Base-by-base conservation (phyloP, 192 early-diverging fungal genomes). In the Mortierella hygrophila region DNA sequence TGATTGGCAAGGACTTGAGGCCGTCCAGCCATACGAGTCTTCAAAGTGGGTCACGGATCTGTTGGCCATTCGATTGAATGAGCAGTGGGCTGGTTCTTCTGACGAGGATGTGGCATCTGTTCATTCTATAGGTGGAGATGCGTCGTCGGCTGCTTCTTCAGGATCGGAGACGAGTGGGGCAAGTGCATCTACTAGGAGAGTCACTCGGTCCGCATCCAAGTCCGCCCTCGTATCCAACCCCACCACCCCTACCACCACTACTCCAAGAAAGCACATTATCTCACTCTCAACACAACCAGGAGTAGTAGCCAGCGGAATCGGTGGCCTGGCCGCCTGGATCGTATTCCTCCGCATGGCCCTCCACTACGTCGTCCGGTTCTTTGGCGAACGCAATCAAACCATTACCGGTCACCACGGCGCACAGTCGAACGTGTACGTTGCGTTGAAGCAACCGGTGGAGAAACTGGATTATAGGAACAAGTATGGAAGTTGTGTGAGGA, bases 11-110 rank as follows among this genome's bases (percentile, higher is more conserved):
- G 89, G 90, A 60, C 40, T 90, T 23, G 72, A 86, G 20, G 75
- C 88, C 1, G 60, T 46, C 6, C 37, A 54, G 38, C 92, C 92
- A 1, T 93, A 93, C 74, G 92, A 93, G 77, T 89, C 89, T 15
- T 92, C 91, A 1, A 93, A 93, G 75, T 91, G 90, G 90, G 88
- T 89, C 23, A 83, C 74, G 6, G 91, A 93, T 82, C 68, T 93
- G 13, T 37, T 90, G 52, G 81, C 86, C 0, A 77, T 92, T 40
- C 81, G 80, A 1, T 69, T 90, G 40, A 89, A 89, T 79, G 84
- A 86, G 10, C 26, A 81, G 3, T 86, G 84, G 84, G 75, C 60
- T 2, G 73, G 73, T 6, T 54, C n/a, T 49, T 74, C 73, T 15
- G 29, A 29, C 6, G 5, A 29, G 57, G 46, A 55, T n/a, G 35